Evolutionary conservation across 495 filamentous ascomycete genomes (phyloP).

Genomic region (Penicillium roqueforti): DNA sequence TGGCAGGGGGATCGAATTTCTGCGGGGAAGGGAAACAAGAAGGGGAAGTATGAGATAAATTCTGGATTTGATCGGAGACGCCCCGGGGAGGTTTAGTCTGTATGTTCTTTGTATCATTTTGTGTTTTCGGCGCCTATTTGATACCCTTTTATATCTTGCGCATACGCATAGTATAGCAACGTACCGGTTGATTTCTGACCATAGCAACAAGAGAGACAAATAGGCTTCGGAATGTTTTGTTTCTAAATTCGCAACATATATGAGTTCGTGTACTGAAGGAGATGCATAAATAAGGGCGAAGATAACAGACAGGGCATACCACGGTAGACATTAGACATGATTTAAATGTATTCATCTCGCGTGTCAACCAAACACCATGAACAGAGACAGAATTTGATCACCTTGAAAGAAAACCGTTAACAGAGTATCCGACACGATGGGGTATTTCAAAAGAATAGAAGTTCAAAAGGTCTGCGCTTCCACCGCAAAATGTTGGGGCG

Average conservation of each 20-base stretch:
- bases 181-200: neutral
- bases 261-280: neutral
- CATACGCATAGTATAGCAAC: neutral
- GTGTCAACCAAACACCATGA: neutral
- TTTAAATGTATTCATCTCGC: neutral
- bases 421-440: neutral
- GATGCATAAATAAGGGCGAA: neutral
- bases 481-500: neutral
- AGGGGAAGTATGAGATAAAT: neutral
- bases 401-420: neutral
- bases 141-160: neutral
- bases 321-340: neutral
- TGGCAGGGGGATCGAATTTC: slow-evolving; percentile 20
- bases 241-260: neutral
- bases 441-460: neutral
- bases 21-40: neutral
- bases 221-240: too few species aligned
- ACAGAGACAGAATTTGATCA: neutral
- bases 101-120: neutral
- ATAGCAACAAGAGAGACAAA: too few species aligned
- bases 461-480: neutral
- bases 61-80: neutral
- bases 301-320: neutral
- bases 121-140: neutral
- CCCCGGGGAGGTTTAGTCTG: neutral